Base-by-base conservation (phyloP, 2,329 filamentous ascomycete species). In the Paraphoma chrysanthemicola region DNA sequence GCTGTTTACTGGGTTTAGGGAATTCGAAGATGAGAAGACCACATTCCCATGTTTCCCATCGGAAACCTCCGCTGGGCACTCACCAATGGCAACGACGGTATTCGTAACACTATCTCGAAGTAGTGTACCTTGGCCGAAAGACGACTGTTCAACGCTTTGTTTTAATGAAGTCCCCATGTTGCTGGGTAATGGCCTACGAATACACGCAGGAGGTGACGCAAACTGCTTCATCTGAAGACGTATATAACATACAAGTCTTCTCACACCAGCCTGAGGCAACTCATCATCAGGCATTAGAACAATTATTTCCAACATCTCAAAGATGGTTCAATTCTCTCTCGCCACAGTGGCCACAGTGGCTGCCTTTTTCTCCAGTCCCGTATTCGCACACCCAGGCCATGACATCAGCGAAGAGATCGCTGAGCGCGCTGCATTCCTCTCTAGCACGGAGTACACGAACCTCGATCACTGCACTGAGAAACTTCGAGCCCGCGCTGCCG, bases 381-480 rank as follows among this genome's bases (percentile, higher is more conserved):
- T 18, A 4, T 11, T 38, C n/a, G 60, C 60, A 31, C 60, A 63
- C 41, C 57, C 60, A 2, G 57, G 60, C 9, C 60, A 63, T 47
- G 57, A 60, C 23, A 48, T 58, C 29, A 11, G 36, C 11, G 41
- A 57, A 30, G 60, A 63, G 43, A n/a, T 60, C 2, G 63, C 63
- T 41, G 61, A 66, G 45, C 63, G 61, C 18, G 53, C 59, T 30
- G 63, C 58, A 3, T 66, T 69, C 44, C 58, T 56, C 53, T 69
- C 67, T 1, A 70, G 73, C 42, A 69, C 74, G 18, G 59, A 59
- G 29, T 67, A 73, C 50, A 71, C 72, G 30, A 75, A 53, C n/a
- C 69, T 81, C 8, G 67, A 61, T 50, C 59, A 73, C 38, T 81
- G 79, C 62, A 66, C 75, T 23, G 73, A 71, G 59, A 73, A 71